Base-by-base conservation (phyloP, 306 rosid species). In the Malus asiatica region DNA sequence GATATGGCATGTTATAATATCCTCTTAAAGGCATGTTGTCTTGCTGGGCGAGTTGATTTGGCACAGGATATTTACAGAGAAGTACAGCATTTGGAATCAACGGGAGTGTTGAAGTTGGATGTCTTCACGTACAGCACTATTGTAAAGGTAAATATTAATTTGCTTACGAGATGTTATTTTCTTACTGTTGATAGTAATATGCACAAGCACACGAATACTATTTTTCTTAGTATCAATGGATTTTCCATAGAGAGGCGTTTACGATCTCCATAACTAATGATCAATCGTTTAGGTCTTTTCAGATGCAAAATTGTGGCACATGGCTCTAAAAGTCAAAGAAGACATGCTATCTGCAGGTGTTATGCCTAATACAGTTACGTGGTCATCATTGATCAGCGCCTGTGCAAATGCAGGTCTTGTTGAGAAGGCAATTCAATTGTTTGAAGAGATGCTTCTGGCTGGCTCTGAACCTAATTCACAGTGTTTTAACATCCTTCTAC, bases 111-210 rank as follows among this genome's bases (percentile, higher is more conserved):
- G 84, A 95, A 92, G 78, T 81, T 92, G 88, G 95, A 92, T 80
- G 95, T 92, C 83, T 95, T 92, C 84, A 95, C 98, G 65, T 95
- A 95, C 95, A 92, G 98, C 88, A 95, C 98, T 44, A 89, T 95
- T 76, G 87, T 92, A 72, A 95, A 95, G 98, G 97, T 92, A 87
- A 61, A 66, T 83, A 58, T 15, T 60, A 62, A 70, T 42, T 74
- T 67, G 44, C 53, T 4, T 23, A 69, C 3, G 52, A 20, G 23
- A 22, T 58, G 0, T 40, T 58, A 55, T n/a, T 23, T 38, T 38
- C 13, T 25, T 44, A 15, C 18, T 38, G 15, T 72, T 72, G 64
- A 32, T 53, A 20, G 62, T 7, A 19, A 29, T 57, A 57, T 57
- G 74, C 51, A 6, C n/a, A 11, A 6, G 18, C 6, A 32, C 67